Evolutionary conservation across 73 alveolate genomes (phyloP).

Genomic region (Paramecium biaurelia): DNA sequence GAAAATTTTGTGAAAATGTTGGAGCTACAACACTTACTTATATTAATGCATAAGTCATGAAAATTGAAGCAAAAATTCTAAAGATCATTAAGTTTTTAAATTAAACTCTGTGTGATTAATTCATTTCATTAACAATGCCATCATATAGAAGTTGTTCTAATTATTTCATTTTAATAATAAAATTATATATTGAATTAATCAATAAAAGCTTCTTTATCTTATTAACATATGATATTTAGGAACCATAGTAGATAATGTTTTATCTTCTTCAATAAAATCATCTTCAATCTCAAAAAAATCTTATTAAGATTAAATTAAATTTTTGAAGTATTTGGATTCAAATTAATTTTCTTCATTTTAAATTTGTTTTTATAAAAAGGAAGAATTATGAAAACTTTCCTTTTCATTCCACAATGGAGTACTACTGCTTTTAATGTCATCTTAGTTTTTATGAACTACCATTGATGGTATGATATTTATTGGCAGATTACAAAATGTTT

Average conservation of each 20-base stretch:
- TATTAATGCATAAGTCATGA: neutral
- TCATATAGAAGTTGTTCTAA: neutral
- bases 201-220: neutral
- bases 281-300: neutral
- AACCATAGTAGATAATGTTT: neutral
- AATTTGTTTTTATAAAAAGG: neutral
- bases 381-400: neutral
- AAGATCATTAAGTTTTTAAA: neutral
- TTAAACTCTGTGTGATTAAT: slow-evolving; percentile 35
- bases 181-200: neutral
- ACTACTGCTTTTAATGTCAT: neutral
- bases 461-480: neutral
- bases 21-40: neutral
- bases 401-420: neutral
- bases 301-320: neutral
- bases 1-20: neutral
- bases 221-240: neutral
- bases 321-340: neutral
- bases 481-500: neutral
- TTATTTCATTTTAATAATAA: neutral
- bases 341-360: neutral
- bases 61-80: neutral
- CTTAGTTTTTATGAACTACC: neutral
- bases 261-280: neutral
- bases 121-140: neutral